Percentiles rank a stretch among this genome's conserved stretches.
Conservation (phyloP, 257 asterid genomes). For the Solanum appendiculatum region DNA sequence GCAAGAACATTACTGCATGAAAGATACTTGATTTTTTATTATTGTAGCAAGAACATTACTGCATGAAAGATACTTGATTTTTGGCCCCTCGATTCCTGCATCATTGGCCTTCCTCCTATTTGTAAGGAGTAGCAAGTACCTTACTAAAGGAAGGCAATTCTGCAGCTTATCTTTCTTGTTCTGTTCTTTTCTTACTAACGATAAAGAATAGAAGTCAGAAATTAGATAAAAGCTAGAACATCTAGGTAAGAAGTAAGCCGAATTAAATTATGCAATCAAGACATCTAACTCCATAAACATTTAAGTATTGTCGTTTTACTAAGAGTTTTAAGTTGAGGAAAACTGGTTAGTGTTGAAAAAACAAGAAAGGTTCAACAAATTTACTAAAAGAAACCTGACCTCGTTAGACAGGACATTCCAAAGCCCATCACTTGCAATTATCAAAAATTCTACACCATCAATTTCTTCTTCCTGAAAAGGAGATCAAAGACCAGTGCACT, state of each 20-base stretch:
- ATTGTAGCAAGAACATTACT: not conserved
- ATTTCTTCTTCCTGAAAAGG: slow-evolving; percentile 56
- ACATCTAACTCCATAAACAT: not conserved
- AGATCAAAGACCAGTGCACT: not conserved
- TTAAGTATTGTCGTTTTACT: not conserved
- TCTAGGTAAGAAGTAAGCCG: not conserved
- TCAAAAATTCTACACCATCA: slow-evolving; percentile 55
- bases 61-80: not conserved
- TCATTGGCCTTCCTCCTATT: not conserved
- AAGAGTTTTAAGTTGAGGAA: not conserved
- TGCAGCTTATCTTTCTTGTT: not conserved
- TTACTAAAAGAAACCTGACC: slow-evolving; percentile 22
- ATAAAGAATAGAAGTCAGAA: not conserved
- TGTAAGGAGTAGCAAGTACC: not conserved
- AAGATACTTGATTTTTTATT: not conserved
- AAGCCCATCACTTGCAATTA: slow-evolving; percentile 77
- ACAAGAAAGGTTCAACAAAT: not conserved
- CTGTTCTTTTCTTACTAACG: not conserved
- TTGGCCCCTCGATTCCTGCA: not conserved
- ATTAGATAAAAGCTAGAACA: not conserved
- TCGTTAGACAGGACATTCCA: slow-evolving; percentile 75
- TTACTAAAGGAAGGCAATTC: not conserved
- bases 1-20: not conserved
- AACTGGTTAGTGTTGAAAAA: not conserved
- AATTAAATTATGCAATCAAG: not conserved